Evolutionary conservation across 1,139 yeast species (phyloP).

Genomic region (Geotrichum siamense): DNA sequence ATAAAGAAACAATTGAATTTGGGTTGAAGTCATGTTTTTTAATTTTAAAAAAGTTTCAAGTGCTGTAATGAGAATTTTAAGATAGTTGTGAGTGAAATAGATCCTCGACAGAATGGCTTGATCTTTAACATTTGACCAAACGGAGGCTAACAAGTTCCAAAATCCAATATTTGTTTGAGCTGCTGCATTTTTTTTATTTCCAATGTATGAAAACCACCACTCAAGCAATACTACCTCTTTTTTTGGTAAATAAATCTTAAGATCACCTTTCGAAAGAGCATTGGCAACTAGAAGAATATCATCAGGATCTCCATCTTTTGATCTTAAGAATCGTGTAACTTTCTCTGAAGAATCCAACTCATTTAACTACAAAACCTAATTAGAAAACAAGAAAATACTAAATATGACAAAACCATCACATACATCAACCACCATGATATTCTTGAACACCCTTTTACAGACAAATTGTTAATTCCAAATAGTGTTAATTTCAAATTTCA

Average conservation of each 20-base stretch:
- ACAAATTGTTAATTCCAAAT: too few species aligned
- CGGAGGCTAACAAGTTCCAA: constrained; percentile 18
- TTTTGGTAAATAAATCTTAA: constrained; percentile 53
- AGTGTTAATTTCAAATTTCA: too few species aligned
- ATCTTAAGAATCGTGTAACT: constrained; percentile 57
- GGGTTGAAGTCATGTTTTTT: not conserved
- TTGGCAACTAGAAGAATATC: constrained; percentile 43
- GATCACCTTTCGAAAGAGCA: constrained; percentile 38
- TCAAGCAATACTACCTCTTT: constrained; percentile 54
- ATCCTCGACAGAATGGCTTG: constrained; percentile 18
- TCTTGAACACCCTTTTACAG: too few species aligned
- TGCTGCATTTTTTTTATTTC: constrained; percentile 17
- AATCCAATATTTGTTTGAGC: constrained; percentile 19
- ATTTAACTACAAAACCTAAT: not conserved
- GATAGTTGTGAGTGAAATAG: constrained; percentile 16
- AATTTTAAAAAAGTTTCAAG: constrained; percentile 11
- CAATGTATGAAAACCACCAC: constrained; percentile 58
- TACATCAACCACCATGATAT: not conserved
- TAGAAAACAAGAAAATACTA: too few species aligned
- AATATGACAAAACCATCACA: too few species aligned
- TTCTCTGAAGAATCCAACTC: constrained; percentile 40
- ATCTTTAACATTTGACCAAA: constrained; percentile 14
- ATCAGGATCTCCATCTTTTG: constrained; percentile 42
- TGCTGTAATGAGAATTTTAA: constrained; percentile 9
- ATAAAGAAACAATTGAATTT: not conserved